Evolutionary conservation across 2,329 filamentous ascomycete species (phyloP), one percentile per base, ranked within the genome.

Genomic region (Macrophomina phaseolina): DNA sequence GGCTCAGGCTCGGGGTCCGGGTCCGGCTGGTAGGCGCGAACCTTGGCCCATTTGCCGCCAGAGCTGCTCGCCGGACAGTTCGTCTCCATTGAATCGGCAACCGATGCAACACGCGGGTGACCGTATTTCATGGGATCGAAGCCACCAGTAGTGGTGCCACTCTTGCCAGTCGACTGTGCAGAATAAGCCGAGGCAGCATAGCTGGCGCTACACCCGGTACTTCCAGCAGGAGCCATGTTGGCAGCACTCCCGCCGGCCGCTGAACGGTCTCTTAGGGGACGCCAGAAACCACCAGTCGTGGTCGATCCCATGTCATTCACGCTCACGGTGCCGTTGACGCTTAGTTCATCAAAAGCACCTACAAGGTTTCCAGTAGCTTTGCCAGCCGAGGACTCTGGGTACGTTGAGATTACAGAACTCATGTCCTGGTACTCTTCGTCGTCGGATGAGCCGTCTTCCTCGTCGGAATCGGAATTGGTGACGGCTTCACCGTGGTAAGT

Each of bases 391-490:
- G 28, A 48, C 16, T 32, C 32, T 8, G 40, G 7, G 7, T 14
- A 23, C 2, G 40, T 58, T 4, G 63, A 40, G 2, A 5, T 28
- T 0, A 2, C n/a, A 4, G 32, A 14, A 6, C 23, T 11, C n/a
- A 61, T 5, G 7, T 34, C 14, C 3, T 7, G 8, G 53, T 11
- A 34, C 12, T 34, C 64, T 1, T 61, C 45, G 14, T 71, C 67
- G 45, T 80, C 74, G 23, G 30, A 40, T 6, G 18, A 51, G 28
- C 75, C 81, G 6, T 80, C 81, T 61, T 84, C 82, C 2, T 76
- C 71, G 79, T 79, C 11, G 77, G 80, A 61, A 78, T 79, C 7
- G 73, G 75, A 71, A 78, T 78, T 56, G 77, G 74, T 9, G 28
- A 53, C 12, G 6, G 36, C 23, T n/a, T 67, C 53, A 6, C n/a